Evolutionary conservation across 2,329 filamentous ascomycete genomes (phyloP), one percentile per base, ranked within the genome.

Genomic region (Fusarium irregulare): DNA sequence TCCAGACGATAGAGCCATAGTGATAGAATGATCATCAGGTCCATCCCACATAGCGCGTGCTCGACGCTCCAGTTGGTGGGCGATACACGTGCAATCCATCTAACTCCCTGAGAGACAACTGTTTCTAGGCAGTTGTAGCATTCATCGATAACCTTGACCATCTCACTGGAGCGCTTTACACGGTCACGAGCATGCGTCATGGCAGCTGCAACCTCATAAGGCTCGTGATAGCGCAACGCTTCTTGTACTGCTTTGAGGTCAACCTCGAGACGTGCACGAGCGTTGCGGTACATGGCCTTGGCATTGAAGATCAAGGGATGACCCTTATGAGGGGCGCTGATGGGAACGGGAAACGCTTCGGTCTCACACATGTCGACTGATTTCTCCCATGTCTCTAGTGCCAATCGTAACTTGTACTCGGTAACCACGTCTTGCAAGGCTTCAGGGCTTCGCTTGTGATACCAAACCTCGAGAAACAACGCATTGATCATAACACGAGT

Each of bases 11-110:
- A 98, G 76, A 99, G 91, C 96, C 96, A 99, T 73, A 98, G 86
- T 77, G 93, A 98, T 75, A 99, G 91, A 75, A 98, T 96, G 80
- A 98, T 96, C 89, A 99, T 97, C 73, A 98, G 87, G 80, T 99
- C 96, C 84, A 99, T 89, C 68, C 95, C 95, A 78, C 94, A 98
- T 62, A 99, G 90, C 55, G 96, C 94, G 80, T 99, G 95, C 84
- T 99, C 96, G 66, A 98, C 93, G 80, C 95, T 98, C 96, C 96
- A 99, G 83, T 98, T 98, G 48, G 96, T 98, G 23, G 96, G 94
- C 48, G 94, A 98, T 23, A 95, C 98, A 73, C 94, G 92, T n/a
- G 95, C 95, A 68, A 98, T 94, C 95, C 96, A 98, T 75, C 95
- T 93, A 72, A 98, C 94, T 71, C 95, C 96, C 80, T 98, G 94